A percentile compares a stretch with the other conserved stretches of the same genome.
Conservation (phyloP, 1,284 basidiomycete species). For the Trichosporon sp. region DNA sequence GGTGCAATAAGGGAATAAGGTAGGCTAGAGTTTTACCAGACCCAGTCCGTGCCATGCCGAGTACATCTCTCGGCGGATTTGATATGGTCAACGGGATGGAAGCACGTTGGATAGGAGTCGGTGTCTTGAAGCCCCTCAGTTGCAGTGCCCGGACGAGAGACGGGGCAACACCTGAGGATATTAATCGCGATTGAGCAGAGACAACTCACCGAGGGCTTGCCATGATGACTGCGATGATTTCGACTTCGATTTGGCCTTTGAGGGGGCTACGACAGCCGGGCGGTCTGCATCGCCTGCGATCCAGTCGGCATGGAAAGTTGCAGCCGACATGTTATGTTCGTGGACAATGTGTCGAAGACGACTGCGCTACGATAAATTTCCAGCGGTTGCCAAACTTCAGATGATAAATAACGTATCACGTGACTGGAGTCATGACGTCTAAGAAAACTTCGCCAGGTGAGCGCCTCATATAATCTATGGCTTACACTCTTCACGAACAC, state of each 20-base stretch:
- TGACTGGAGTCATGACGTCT: background rate
- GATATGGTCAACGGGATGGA: conserved; percentile 81
- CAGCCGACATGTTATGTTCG: background rate
- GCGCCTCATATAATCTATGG: too few relatives aligned
- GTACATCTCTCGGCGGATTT: conserved; percentile 84
- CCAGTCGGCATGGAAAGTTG: conserved; percentile 16
- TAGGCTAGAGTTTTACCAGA: conserved; percentile 98
- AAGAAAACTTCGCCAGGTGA: background rate
- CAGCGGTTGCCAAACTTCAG: background rate
- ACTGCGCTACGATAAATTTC: background rate
- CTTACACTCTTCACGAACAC: background rate
- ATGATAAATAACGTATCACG: background rate
- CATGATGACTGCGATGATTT: conserved; percentile 24
- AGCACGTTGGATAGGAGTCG: conserved; percentile 93
- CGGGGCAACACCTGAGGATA: conserved; percentile 68
- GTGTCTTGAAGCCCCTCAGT: conserved; percentile 88
- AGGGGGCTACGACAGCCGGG: background rate
- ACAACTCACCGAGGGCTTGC: conserved; percentile 33
- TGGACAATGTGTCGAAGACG: background rate
- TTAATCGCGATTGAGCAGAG: background rate
- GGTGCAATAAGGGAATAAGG: conserved; percentile 84
- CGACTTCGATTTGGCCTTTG: conserved; percentile 3
- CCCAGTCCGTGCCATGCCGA: conserved; percentile 97
- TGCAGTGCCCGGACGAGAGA: conserved; percentile 77
- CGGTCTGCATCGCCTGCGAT: conserved; percentile 1